These are phyloP conservation scores for Kalmusia sp. DNA, from an alignment of 2,329 filamentous ascomycete species.

Conservation along the genomic window DNA sequence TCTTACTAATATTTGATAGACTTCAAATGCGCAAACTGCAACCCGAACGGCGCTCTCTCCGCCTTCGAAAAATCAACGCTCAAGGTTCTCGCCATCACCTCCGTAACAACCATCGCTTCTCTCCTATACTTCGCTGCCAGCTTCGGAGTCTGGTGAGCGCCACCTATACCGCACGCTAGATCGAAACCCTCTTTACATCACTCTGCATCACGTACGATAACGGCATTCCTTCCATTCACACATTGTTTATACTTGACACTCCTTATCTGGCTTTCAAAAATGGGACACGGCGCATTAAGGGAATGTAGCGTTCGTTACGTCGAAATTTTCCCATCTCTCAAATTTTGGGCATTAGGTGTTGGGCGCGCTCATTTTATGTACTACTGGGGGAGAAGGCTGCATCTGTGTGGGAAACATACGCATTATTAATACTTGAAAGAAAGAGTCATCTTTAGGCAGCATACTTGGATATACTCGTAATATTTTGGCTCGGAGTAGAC, in stretches of 20 bases:
- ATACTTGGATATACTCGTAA: neutral
- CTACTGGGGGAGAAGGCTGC: neutral
- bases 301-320: conserved; percentile 8
- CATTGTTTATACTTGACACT: conserved; percentile 23
- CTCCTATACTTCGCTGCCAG: conserved; percentile 61
- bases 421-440: conserved; percentile 13
- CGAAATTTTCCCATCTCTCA: neutral
- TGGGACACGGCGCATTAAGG: conserved; percentile 1
- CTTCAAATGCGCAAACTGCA: conserved; percentile 64
- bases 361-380: conserved; percentile 1
- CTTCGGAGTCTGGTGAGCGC: conserved; percentile 49
- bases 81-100: conserved; percentile 63
- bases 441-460: too few species aligned
- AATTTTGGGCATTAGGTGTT: conserved; percentile 12
- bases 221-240: conserved; percentile 20
- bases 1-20: conserved; percentile 45
- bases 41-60: conserved; percentile 56
- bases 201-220: conserved; percentile 18
- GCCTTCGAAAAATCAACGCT: conserved; percentile 62
- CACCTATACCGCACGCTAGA: neutral
- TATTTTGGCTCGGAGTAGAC: conserved; percentile 2
- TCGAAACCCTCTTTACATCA: neutral
- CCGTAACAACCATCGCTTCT: conserved; percentile 62
- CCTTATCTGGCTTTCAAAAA: conserved; percentile 19
- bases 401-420: conserved; percentile 9